phyloP scores from a whole-genome alignment of 1,284 basidiomycete species.

The Melampsora larici-populina region DNA sequence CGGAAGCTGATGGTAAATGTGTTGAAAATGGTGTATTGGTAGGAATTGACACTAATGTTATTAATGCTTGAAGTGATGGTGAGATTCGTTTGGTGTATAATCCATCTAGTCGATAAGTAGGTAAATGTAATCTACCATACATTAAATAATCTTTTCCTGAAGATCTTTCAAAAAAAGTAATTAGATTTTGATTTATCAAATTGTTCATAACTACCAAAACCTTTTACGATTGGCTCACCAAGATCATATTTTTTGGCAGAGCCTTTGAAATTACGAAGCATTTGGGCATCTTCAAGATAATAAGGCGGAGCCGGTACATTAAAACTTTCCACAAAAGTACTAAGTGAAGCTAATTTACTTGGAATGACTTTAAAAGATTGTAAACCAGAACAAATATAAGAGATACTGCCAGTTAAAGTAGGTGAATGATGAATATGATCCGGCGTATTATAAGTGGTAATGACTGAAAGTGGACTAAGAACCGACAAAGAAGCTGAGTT shows the following conservation, averaged over 20 bases:
- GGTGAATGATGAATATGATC: slow-evolving; percentile 15
- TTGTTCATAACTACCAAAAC: background rate
- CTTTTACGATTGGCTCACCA: background rate
- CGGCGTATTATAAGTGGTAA: slow-evolving; percentile 8
- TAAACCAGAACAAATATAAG: slow-evolving; percentile 24
- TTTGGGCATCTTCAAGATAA: background rate
- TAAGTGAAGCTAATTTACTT: slow-evolving; percentile 25
- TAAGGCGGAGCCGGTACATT: slow-evolving; percentile 12
- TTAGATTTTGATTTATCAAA: background rate
- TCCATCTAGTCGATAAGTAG: slow-evolving; percentile 28
- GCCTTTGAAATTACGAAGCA: background rate
- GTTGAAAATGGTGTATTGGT: background rate
- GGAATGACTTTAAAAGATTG: slow-evolving; percentile 32
- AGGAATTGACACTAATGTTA: slow-evolving; percentile 27
- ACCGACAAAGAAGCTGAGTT: slow-evolving; percentile 39
- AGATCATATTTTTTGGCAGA: background rate
- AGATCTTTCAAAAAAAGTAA: background rate
- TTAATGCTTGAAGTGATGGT: slow-evolving; percentile 20
- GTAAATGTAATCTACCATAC: slow-evolving; percentile 35
- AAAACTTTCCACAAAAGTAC: slow-evolving; percentile 31
- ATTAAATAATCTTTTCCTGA: slow-evolving; percentile 22
- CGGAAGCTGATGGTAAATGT: slow-evolving; percentile 4
- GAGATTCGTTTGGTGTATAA: slow-evolving; percentile 32
- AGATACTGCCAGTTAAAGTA: slow-evolving; percentile 32
- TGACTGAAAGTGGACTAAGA: slow-evolving; percentile 31